Conservation (phyloP, 176 grass and related monocot species). For the Carex myosuroides region DNA sequence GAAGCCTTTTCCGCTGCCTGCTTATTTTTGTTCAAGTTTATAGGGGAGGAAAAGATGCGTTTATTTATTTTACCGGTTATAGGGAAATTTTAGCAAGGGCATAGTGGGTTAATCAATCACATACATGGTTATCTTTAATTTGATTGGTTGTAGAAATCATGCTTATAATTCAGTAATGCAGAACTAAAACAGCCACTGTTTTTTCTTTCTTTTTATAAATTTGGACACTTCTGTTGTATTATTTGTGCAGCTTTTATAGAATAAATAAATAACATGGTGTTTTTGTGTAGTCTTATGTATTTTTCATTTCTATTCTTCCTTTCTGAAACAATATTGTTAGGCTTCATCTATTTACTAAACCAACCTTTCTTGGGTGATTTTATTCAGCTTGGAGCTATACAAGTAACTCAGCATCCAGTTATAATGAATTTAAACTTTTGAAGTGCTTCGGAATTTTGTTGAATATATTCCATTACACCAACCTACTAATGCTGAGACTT, state of each 20-base stretch:
- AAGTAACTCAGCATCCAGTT: background rate
- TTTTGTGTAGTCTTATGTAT: background rate
- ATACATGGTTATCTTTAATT: constrained; percentile 3
- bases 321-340: background rate
- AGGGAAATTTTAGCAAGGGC: constrained; percentile 22
- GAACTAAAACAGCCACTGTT: background rate
- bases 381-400: background rate
- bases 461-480: too few relatives aligned
- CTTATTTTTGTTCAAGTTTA: constrained; percentile 20
- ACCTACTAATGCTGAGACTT: too few relatives aligned
- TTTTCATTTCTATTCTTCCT: background rate
- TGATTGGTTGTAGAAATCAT: constrained; percentile 26
- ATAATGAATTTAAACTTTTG: too few relatives aligned
- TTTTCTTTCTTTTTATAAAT: background rate
- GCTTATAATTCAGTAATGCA: constrained; percentile 15
- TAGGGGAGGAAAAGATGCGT: constrained; percentile 8
- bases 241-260: constrained; percentile 29
- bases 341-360: background rate
- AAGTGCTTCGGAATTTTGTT: too few relatives aligned
- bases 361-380: background rate
- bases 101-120: constrained; percentile 4
- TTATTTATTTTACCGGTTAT: constrained; percentile 10
- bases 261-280: background rate
- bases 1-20: constrained; percentile 1
- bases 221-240: constrained; percentile 19